Conservation (phyloP, 1,139 yeast species). For the Meyerozyma elateridarum region DNA sequence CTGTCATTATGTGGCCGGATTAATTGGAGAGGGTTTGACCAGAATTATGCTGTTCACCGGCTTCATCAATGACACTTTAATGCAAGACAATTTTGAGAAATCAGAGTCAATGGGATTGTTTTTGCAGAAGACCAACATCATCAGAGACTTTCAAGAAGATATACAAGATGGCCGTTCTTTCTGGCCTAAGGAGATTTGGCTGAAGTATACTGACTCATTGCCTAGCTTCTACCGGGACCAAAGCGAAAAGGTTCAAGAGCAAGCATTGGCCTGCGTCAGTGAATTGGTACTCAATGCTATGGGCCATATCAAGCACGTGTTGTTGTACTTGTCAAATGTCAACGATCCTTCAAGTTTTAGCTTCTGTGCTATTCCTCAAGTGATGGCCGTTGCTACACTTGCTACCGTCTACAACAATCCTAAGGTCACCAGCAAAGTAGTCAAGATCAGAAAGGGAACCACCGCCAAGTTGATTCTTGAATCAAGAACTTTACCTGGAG, state of each 20-base stretch:
- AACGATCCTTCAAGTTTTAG: conserved; percentile 80
- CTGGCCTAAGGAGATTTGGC: conserved; percentile 96
- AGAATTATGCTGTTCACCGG: conserved; percentile 67
- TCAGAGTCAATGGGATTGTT: conserved; percentile 93
- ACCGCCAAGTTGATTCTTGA: conserved; percentile 73
- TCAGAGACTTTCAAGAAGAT: conserved; percentile 93
- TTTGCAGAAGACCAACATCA: conserved; percentile 91
- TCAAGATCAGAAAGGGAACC: conserved; percentile 91
- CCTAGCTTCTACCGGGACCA: conserved; percentile 49
- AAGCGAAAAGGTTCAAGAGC: conserved; percentile 37
- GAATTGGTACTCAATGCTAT: conserved; percentile 80
- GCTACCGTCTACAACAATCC: conserved; percentile 83
- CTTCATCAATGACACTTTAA: conserved; percentile 51
- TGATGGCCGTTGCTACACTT: conserved; percentile 95
- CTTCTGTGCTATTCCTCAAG: conserved; percentile 97
- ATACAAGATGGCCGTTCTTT: conserved; percentile 87
- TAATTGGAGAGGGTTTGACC: conserved; percentile 95
- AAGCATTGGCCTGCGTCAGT: conserved; percentile 70
- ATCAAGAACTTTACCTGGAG: conserved; percentile 72
- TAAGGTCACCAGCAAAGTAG: conserved; percentile 60
- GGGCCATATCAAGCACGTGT: conserved; percentile 70
- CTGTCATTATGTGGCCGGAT: conserved; percentile 96
- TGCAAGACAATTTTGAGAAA: conserved; percentile 48
- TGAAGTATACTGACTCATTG: conserved; percentile 63
- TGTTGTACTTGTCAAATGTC: conserved; percentile 71